Conservation (phyloP, 202 grass and related monocot genomes). For the Panicum hallii region DNA sequence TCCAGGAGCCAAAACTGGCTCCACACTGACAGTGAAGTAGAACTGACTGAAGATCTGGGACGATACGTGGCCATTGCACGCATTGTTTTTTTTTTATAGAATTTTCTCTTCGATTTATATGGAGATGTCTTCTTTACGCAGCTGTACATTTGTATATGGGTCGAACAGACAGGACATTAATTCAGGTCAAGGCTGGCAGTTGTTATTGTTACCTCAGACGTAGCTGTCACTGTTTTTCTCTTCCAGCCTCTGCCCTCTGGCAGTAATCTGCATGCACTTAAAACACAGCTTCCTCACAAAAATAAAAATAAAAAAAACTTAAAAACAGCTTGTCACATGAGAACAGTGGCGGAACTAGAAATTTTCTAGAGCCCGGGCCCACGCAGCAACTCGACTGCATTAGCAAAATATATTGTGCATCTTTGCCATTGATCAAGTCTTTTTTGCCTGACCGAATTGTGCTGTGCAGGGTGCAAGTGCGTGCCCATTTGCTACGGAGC, state of each 20-base stretch:
- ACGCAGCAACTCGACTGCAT: too few relatives aligned
- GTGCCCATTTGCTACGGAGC: too few relatives aligned
- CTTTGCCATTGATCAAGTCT: too few relatives aligned
- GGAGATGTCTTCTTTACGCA: slow-evolving; percentile 8
- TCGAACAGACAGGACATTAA: background rate
- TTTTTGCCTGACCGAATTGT: too few relatives aligned
- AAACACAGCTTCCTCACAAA: too few relatives aligned
- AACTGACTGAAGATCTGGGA: slow-evolving; percentile 36
- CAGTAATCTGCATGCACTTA: too few relatives aligned
- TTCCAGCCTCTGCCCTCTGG: too few relatives aligned
- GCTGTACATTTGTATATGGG: slow-evolving; percentile 43
- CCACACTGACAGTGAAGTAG: slow-evolving; percentile 32
- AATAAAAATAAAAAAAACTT: too few relatives aligned
- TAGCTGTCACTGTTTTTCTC: background rate
- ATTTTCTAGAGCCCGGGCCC: too few relatives aligned
- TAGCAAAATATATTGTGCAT: too few relatives aligned
- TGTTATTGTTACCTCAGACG: background rate
- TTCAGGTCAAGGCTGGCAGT: background rate
- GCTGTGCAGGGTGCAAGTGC: too few relatives aligned
- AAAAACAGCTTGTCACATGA: background rate
- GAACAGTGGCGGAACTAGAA: too few relatives aligned
- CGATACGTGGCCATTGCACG: slow-evolving; percentile 20
- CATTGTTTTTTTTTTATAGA: slow-evolving; percentile 1
- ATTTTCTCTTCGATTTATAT: slow-evolving; percentile 29
- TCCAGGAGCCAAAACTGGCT: slow-evolving; percentile 19